A percentile compares a stretch with the other conserved stretches of the same genome.
These are phyloP conservation scores for Hypoxylon subgilvum DNA, from an alignment of 495 filamentous ascomycete genomes.

Conservation along the genomic window DNA sequence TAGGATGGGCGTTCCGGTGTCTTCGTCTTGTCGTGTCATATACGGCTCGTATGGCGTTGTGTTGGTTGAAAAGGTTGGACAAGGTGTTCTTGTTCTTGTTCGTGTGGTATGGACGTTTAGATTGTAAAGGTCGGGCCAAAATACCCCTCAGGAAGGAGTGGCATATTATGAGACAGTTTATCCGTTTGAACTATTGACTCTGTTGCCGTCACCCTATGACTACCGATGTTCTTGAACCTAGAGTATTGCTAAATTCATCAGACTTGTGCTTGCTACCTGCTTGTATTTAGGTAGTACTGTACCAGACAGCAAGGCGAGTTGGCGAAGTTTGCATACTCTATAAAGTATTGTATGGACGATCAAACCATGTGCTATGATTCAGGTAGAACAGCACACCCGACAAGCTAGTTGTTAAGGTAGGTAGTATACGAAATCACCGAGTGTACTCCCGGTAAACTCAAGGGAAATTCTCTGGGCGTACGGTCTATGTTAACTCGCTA, in stretches of 20 bases:
- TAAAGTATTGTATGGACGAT: no score
- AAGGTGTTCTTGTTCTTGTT: neutral
- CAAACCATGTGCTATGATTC: no score
- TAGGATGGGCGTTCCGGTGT: conserved; percentile 8
- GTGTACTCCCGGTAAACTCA: conserved; percentile 5
- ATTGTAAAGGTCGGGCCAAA: conserved; percentile 16
- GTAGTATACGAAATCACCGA: conserved; percentile 1
- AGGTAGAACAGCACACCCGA: no score
- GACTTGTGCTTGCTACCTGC: no score
- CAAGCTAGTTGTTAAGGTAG: neutral
- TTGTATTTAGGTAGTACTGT: no score
- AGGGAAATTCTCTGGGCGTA: conserved; percentile 5
- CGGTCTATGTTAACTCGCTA: neutral
- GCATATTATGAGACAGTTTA: no score
- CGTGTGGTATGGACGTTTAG: conserved; percentile 11
- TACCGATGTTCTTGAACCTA: no score
- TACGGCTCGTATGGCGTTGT: conserved; percentile 21
- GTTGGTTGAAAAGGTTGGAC: conserved; percentile 1
- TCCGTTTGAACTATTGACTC: no score
- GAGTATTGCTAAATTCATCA: no score
- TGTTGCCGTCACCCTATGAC: no score
- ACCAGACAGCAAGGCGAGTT: no score
- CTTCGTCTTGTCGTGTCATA: conserved; percentile 9
- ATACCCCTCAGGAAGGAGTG: conserved; percentile 6
- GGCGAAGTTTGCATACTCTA: no score